Evolutionary conservation across 139 green algal genomes (phyloP).

Genomic region (Chlorella sp.): DNA sequence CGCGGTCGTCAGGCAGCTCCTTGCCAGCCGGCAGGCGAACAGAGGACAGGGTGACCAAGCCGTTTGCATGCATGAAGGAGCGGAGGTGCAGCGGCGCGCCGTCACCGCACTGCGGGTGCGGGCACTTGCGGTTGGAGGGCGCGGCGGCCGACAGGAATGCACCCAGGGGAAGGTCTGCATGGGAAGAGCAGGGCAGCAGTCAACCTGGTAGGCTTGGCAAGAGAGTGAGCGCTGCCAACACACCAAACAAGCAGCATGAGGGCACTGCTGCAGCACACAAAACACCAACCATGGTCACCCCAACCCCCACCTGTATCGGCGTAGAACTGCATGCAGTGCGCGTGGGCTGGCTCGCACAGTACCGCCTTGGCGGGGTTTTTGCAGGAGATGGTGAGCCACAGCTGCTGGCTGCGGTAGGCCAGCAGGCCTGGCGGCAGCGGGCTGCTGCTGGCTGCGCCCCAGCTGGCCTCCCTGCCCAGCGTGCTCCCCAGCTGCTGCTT

Average conservation of each 20-base stretch:
- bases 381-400: constrained; percentile 68
- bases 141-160: constrained; percentile 69
- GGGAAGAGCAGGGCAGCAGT: no score
- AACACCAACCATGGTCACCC: no score
- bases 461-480: no score
- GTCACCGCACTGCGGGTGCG: constrained; percentile 62
- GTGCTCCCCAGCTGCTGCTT: not conserved
- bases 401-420: constrained; percentile 45
- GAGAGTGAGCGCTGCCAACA: no score
- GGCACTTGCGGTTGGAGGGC: constrained; percentile 59
- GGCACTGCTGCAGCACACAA: no score
- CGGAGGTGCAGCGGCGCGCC: constrained; percentile 71
- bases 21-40: constrained; percentile 46
- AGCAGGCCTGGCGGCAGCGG: not conserved
- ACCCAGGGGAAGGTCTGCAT: constrained; percentile 68
- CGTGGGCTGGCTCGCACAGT: constrained; percentile 73
- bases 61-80: constrained; percentile 74
- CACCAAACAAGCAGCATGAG: no score
- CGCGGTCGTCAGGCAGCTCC: constrained; percentile 62
- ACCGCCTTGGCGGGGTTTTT: constrained; percentile 68
- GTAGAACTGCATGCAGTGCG: constrained; percentile 36
- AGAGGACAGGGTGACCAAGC: constrained; percentile 72
- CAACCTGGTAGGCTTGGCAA: no score
- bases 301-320: not conserved
- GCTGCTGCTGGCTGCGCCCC: no score